A percentile compares a stretch with the other conserved stretches of the same genome.
Evolutionary conservation across 768 basidiomycete species (phyloP).

Genomic region (Pisolithus microcarpus): DNA sequence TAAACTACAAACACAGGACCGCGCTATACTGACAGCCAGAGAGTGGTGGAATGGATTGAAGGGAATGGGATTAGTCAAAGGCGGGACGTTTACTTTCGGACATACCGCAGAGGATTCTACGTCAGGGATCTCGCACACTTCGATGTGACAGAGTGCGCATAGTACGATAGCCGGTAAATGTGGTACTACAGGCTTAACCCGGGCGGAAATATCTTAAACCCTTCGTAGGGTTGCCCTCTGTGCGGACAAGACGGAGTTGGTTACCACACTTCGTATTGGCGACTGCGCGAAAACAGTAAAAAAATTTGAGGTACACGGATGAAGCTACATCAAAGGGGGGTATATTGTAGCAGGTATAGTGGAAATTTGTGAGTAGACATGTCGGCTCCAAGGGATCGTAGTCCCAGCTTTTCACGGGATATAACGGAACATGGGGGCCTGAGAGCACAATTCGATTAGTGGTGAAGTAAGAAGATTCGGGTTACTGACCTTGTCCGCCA

Average conservation of each 20-base stretch:
- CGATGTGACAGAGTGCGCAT: too few relatives aligned
- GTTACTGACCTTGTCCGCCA: conserved; percentile 56
- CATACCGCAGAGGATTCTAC: neutral
- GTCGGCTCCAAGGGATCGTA: too few relatives aligned
- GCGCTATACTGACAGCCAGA: conserved; percentile 43
- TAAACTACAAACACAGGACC: conserved; percentile 56
- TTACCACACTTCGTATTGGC: too few relatives aligned
- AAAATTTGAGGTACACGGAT: too few relatives aligned
- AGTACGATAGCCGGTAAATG: too few relatives aligned
- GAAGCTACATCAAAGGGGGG: neutral
- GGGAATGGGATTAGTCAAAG: conserved; percentile 22
- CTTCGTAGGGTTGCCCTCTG: too few relatives aligned
- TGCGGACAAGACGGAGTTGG: too few relatives aligned
- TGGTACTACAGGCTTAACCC: too few relatives aligned
- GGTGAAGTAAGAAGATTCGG: neutral
- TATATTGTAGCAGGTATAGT: neutral
- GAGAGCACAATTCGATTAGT: neutral
- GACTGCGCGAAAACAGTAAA: neutral
- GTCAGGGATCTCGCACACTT: neutral
- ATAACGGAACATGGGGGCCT: conserved; percentile 10
- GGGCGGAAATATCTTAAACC: too few relatives aligned
- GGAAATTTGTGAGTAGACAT: neutral
- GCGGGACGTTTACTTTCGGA: conserved; percentile 3
- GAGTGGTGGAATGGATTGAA: conserved; percentile 78
- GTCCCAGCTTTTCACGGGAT: conserved; percentile 1